Evolutionary conservation across 1,139 yeast genomes (phyloP), one percentile per base, ranked within the genome.

Genomic region (Taiozyma sp.): DNA sequence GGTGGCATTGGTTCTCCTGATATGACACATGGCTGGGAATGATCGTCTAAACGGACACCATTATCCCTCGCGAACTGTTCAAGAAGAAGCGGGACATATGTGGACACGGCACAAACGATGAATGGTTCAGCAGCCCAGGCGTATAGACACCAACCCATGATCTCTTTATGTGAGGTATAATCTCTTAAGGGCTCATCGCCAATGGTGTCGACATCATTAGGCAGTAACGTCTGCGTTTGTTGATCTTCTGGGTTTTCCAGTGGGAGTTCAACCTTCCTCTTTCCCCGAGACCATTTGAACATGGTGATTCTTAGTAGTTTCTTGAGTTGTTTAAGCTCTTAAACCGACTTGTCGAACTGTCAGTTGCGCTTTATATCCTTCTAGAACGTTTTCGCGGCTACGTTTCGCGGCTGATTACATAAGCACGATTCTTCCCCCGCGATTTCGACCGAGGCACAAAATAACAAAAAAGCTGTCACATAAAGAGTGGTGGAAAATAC

Each of bases 61-160:
- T 82, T 83, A 44, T 76, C 78, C 30, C 89, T 72, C 0, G 90
- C 91, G 56, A 81, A 74, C 57, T 81, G 83, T 54, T 84, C 89
- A 32, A 85, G 67, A 9, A 84, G 65, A 24, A 85, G 67, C 0
- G 91, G 91, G 9, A 84, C 83, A 62, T 83, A 85, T 0, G 90
- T 84, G 1, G 90, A 83, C 8, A 85, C 83, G 2, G 84, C 89
- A 40, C 86, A 79, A 6, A 85, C 91, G 10, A 83, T 76, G 62
- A 84, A 85, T 0, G 92, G 91, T 62, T 85, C 91, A 38, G 87
- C 80, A 0, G 90, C 88, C 77, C 85, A 81, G 1, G 83, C 72
- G 57, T 80, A 82, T 10, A 81, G 68, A 56, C 77, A 75, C 84
- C 83, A 78, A 2, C 81, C 82, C 42, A 66, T 57, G 2, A 77